Conservation (phyloP, 441 rosid species). For the Pelargonium cotyledonis region DNA sequence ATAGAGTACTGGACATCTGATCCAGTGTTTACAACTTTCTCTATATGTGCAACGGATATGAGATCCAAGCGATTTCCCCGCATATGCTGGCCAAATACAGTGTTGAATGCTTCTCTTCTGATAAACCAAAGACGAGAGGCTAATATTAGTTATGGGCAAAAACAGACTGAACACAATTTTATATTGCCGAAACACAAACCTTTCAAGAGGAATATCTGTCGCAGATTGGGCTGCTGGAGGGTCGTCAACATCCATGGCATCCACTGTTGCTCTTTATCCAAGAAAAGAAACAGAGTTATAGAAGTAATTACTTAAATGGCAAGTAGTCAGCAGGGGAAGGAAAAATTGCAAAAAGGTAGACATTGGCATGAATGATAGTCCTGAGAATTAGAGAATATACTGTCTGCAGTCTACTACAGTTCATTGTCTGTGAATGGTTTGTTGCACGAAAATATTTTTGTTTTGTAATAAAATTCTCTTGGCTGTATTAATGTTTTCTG, state of each 20-base stretch:
- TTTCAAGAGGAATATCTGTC: conserved; percentile 45
- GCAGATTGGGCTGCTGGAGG: conserved; percentile 42
- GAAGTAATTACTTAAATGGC: conserved; percentile 14
- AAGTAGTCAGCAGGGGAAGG: neutral
- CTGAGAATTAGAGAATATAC: too few species aligned
- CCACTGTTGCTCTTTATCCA: conserved; percentile 35
- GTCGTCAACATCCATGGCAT: conserved; percentile 80
- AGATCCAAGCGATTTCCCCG: conserved; percentile 58
- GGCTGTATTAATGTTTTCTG: too few species aligned
- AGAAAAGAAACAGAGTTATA: conserved; percentile 14
- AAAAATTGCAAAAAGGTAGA: neutral
- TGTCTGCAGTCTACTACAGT: too few species aligned
- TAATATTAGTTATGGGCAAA: neutral
- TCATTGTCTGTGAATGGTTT: too few species aligned
- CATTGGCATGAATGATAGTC: too few species aligned
- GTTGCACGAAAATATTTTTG: neutral
- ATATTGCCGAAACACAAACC: conserved; percentile 34
- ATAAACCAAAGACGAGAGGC: conserved; percentile 9
- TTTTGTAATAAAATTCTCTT: too few species aligned
- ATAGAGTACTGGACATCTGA: conserved; percentile 45
- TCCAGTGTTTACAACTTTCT: conserved; percentile 50
- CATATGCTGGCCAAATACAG: conserved; percentile 75
- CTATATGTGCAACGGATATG: conserved; percentile 64
- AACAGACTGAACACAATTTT: neutral
- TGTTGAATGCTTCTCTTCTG: conserved; percentile 71